Conservation (phyloP, 2,329 filamentous ascomycete genomes). For the Chaetomiaceae sp. region DNA sequence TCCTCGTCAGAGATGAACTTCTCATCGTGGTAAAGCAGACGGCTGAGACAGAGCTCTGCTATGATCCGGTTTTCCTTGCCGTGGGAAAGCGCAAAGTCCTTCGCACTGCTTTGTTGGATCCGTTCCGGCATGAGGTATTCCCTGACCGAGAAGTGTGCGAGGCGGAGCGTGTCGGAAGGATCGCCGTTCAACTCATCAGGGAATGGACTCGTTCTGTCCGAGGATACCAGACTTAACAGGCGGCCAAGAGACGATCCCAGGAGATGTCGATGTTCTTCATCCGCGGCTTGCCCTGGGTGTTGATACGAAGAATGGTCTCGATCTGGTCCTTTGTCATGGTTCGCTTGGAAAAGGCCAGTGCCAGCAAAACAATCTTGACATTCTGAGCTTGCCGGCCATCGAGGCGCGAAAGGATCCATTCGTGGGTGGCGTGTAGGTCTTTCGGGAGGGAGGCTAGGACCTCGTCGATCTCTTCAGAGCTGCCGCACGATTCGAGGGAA, state of each 20-base stretch:
- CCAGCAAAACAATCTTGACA: not conserved
- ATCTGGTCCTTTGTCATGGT: not conserved
- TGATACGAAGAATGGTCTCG: not conserved
- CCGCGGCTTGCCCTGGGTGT: not conserved
- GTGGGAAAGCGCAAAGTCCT: not conserved
- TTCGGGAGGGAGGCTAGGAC: not conserved
- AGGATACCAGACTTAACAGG: not conserved
- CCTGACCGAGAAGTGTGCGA: not conserved
- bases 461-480: conserved; percentile 1
- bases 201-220: too few species aligned
- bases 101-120: not conserved
- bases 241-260: not conserved
- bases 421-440: not conserved
- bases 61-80: too few species aligned
- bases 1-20: too few species aligned
- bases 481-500: not conserved
- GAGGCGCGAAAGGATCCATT: not conserved
- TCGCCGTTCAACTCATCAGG: not conserved
- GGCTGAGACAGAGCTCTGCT: too few species aligned
- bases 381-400: not conserved
- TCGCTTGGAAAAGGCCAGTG: not conserved
- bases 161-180: not conserved
- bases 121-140: not conserved
- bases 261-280: not conserved
- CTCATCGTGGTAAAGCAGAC: too few species aligned